Evolutionary conservation across 495 filamentous ascomycete species (phyloP), one percentile per base, ranked within the genome.

Genomic region (Geopyxis carbonaria): DNA sequence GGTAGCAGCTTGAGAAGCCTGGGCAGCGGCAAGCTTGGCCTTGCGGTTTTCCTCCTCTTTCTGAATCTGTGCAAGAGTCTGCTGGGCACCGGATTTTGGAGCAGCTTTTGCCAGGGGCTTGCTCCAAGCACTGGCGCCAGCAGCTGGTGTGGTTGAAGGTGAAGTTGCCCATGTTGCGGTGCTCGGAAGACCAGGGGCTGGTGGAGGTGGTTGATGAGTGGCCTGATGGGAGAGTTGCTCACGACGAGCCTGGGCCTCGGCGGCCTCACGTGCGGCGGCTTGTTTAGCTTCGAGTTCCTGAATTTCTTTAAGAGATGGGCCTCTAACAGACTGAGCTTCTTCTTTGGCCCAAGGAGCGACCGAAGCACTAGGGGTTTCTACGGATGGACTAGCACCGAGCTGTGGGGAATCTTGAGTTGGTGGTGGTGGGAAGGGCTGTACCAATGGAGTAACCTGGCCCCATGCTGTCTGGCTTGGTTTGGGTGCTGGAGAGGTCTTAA

Each of bases 31-130:
- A 16, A 52, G 57, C 24, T 59, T 56, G 48, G 76, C 75, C 67
- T 95, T 94, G 35, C 84, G 80, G 20, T 69, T 67, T 54, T 95
- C 89, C 49, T 97, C 89, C 62, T 97, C 89, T 51, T 86, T 84
- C 56, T 95, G 89, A 43, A 95, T 95, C 42, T 95, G 87, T 34
- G 81, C 80, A 22, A 95, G 66, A 0, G 86, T 93, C 69, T 93
- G 95, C 67, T 86, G 86, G 22, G 71, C 61, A 16, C 64, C 54
- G 13, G 66, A 55, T 7, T 48, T 51, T 13, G 65, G 50, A 28
- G 67, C 51, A 8, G 59, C 44, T 7, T 60, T 53, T 13, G 57
- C 47, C 8, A 70, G 60, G 59, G 63, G 76, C 56, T 74, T 79
- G 53, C 59, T 55, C 80, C 80, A 87, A 22, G 61, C 54, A 19